phyloP scores from a whole-genome alignment of 768 basidiomycete genomes.

The Clitopilus hobsonii region DNA sequence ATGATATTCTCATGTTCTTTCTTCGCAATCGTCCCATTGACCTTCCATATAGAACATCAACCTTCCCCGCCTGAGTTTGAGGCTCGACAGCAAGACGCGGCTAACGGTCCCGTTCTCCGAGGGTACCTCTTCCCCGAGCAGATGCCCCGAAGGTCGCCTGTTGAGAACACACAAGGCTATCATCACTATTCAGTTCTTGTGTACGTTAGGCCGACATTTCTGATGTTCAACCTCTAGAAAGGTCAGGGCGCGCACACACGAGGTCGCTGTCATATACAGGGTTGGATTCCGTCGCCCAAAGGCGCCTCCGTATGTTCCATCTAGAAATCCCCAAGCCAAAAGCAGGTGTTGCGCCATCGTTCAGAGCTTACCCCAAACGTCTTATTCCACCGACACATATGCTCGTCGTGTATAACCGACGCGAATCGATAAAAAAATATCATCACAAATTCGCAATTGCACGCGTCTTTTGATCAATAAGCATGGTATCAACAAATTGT shows the following conservation, averaged over 20 bases:
- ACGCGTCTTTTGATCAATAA: background rate
- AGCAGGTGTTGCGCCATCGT: background rate
- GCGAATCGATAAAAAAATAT: background rate
- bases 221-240: background rate
- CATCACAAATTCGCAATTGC: background rate
- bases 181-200: background rate
- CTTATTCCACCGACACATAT: background rate
- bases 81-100: background rate
- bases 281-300: background rate
- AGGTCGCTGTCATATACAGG: background rate
- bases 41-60: background rate
- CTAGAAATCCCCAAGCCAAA: background rate
- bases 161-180: background rate
- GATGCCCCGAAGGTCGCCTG: background rate
- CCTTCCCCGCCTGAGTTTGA: background rate
- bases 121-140: background rate
- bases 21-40: background rate
- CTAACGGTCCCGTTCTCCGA: background rate
- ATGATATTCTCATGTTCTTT: background rate
- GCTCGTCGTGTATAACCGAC: background rate
- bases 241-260: background rate
- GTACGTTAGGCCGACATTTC: background rate
- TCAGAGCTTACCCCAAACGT: background rate
- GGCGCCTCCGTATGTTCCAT: background rate
- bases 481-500: background rate